Evolutionary conservation across 1,284 basidiomycete genomes (phyloP), one percentile per base, ranked within the genome.

Genomic region (Rhodotorula sp.): DNA sequence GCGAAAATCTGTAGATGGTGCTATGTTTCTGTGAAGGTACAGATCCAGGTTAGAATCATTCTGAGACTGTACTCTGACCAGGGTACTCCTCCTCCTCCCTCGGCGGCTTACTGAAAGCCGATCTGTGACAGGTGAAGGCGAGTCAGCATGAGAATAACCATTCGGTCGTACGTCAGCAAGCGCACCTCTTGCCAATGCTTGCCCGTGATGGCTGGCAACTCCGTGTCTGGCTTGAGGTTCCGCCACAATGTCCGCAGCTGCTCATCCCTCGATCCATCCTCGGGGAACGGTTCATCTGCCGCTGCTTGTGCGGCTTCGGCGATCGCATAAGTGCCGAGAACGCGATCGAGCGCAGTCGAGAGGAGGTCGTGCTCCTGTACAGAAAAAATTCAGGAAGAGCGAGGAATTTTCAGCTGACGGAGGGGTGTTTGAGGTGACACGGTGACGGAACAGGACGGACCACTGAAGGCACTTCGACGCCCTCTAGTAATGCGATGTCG

Each of bases 161-260:
- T n/a, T n/a, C n/a, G n/a, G n/a, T n/a, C n/a, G n/a, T n/a, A n/a
- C n/a, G n/a, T n/a, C n/a, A n/a, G n/a, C n/a, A n/a, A 1, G 48
- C 72, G 24, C 24, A 74, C 72, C 20, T 75, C 68, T 29, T 74
- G 72, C 74, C 74, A 75, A 18, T 71, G 70, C 60, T 74, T 75
- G 24, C 69, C 66, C 29, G 51, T 37, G 26, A 71, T 3, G 1
- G 33, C 61, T 2, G 57, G 46, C 6, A 67, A 59, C 20, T 29
- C 6, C 57, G 4, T 14, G 5, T 68, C 70, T 18, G 74, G 74
- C 44, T 64, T 71, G 22, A 75, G 54, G 15, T 55, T 18, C 3
- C 5, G 18, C 64, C 66, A 75, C 56, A 75, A 45, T 51, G 68
- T 56, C 12, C 33, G 33, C 15, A 75, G 60, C n/a, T 62, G 24